These are phyloP conservation scores for Dioscorea cayenensis DNA, from an alignment of 116 monocot genomes.

Conservation along the genomic window DNA sequence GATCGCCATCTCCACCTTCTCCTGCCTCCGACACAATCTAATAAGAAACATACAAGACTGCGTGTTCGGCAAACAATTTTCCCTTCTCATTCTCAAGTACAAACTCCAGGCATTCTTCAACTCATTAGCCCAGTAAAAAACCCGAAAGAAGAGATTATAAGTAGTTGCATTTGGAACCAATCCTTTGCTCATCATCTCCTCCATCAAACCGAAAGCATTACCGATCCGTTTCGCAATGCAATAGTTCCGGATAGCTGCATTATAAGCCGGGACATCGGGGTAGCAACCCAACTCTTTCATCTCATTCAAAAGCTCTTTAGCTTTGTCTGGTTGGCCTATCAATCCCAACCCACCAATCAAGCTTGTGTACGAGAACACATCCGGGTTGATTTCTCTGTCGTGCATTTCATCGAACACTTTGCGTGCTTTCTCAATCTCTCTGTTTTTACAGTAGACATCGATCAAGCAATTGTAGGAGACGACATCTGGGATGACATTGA, in stretches of 20 bases:
- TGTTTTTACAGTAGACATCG: constrained; percentile 73
- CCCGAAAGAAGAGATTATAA: constrained; percentile 79
- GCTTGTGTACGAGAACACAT: constrained; percentile 71
- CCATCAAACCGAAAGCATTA: constrained; percentile 58
- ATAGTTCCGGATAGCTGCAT: constrained; percentile 78
- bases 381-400: constrained; percentile 53
- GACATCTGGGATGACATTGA: constrained; percentile 57
- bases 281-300: constrained; percentile 77
- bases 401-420: constrained; percentile 61
- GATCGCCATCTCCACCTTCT: constrained; percentile 48
- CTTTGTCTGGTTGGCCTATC: constrained; percentile 82
- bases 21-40: constrained; percentile 50
- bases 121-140: constrained; percentile 75
- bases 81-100: constrained; percentile 58
- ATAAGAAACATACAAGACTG: constrained; percentile 85
- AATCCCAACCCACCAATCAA: constrained; percentile 80
- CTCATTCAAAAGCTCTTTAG: constrained; percentile 58
- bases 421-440: constrained; percentile 40
- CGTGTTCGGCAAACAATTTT: constrained; percentile 70
- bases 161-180: constrained; percentile 61
- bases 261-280: constrained; percentile 78
- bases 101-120: constrained; percentile 44
- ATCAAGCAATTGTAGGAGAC: constrained; percentile 80
- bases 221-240: constrained; percentile 85
- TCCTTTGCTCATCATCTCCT: constrained; percentile 54